phyloP scores from a whole-genome alignment of 1,284 basidiomycete species.

The Cutaneotrichosporon sp. region DNA sequence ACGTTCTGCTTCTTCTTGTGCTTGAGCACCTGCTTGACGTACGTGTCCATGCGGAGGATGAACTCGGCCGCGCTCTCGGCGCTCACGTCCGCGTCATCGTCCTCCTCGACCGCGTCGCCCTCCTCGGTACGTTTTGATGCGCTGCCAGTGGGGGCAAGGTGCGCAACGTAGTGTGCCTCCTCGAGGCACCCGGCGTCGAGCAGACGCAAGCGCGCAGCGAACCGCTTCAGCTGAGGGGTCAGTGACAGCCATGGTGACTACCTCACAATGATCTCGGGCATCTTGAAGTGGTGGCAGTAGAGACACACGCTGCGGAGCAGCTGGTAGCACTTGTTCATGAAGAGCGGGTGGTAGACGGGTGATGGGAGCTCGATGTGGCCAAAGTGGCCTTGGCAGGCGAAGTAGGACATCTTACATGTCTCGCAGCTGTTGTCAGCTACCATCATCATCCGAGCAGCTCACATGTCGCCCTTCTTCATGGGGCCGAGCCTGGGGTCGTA shows the following conservation, averaged over 20 bases:
- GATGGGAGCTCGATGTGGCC: slow-evolving; percentile 90
- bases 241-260: background rate
- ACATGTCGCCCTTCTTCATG: slow-evolving; percentile 84
- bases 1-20: slow-evolving; percentile 61
- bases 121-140: slow-evolving; percentile 43
- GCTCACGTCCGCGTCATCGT: slow-evolving; percentile 47
- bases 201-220: slow-evolving; percentile 81
- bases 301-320: slow-evolving; percentile 88
- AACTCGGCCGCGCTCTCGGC: slow-evolving; percentile 64
- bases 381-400: slow-evolving; percentile 88
- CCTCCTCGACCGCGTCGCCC: slow-evolving; percentile 53
- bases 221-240: slow-evolving; percentile 71
- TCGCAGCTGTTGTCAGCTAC: slow-evolving; percentile 66
- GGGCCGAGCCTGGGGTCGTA: slow-evolving; percentile 97
- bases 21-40: slow-evolving; percentile 67
- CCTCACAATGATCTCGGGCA: slow-evolving; percentile 69
- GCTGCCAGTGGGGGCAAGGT: slow-evolving; percentile 54
- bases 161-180: slow-evolving; percentile 74
- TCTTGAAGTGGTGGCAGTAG: slow-evolving; percentile 94
- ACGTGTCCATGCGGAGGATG: slow-evolving; percentile 69
- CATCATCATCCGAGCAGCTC: slow-evolving; percentile 47
- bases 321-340: slow-evolving; percentile 90
- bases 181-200: slow-evolving; percentile 87
- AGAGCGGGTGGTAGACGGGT: slow-evolving; percentile 95
- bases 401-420: slow-evolving; percentile 89